Base-by-base conservation (phyloP, 805 yeast species). In the Wickerhamomyces canadensis region DNA sequence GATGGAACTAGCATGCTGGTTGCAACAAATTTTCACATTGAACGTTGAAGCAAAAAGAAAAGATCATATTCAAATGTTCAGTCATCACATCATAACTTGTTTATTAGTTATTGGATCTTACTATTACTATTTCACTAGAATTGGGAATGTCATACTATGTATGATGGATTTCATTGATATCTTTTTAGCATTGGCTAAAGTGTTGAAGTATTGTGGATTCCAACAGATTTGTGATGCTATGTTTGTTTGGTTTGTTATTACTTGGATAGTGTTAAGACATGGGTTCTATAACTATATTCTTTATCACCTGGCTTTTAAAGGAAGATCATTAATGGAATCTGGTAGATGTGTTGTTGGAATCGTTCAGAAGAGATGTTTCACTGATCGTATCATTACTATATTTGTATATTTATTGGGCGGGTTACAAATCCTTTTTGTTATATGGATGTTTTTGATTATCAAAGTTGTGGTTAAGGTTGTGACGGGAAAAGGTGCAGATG, bases 141-240 rank as follows among this genome's bases (percentile, higher is more conserved):
- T 85, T 38, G 96, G 97, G 22, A 85, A 86, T 59, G 71, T 81
- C 21, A 80, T 88, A 31, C 61, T 86, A 47, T 70, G 80, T 43
- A 62, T 85, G 38, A 88, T 88, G 95, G 96, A 88, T 62, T 65
- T 79, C 22, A 93, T 78, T 33, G 97, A 88, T 57, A 74, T 81
- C 30, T 65, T 77, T 42, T 67, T 88, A 31, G 66, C 89, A 2
- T 58, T 68, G 4, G 95, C 96, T 5, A 88, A 88, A 57, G 65
- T 85, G 60, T 66, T 85, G 45, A 84, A 79, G 55, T 88, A 88
- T 57, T 68, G 83, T 41, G 84, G 87, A 1, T 75, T 60, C 49
- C 64, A 66, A 27, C 62, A 52, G 8, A 47, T 70, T 3, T 87
- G 95, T 58, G 96, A 87, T 56, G 44, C 64, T 27, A 67, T 77